A percentile compares a stretch with the other conserved stretches of the same genome.
These are phyloP conservation scores for Cryphonectria radicalis DNA, from an alignment of 2,329 filamentous ascomycete species.

Conservation along the genomic window DNA sequence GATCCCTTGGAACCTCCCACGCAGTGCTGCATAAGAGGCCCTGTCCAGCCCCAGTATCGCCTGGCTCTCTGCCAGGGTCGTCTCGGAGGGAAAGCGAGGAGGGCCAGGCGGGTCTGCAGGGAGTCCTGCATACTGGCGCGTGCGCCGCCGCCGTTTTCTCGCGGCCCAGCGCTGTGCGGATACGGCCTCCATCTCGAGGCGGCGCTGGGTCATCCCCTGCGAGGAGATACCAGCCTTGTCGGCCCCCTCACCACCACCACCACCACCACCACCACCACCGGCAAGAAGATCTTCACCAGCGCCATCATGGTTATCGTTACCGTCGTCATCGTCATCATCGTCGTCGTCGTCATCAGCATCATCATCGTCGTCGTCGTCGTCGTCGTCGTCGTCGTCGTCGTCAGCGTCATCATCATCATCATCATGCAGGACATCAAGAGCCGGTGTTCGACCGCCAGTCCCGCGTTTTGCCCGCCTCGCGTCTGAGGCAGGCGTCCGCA, in stretches of 20 bases:
- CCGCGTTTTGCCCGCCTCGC: conserved; percentile 33
- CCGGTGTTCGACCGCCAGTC: conserved; percentile 47
- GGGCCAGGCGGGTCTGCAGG: conserved; percentile 70
- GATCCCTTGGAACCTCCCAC: conserved; percentile 70
- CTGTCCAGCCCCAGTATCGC: conserved; percentile 68
- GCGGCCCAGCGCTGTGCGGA: conserved; percentile 65
- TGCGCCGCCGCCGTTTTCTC: conserved; percentile 70
- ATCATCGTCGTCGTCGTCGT: conserved; percentile 14
- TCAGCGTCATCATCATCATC: conserved; percentile 20
- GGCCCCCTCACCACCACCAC: neutral
- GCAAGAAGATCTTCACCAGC: neutral
- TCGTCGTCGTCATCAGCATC: neutral
- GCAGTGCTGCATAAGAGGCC: conserved; percentile 64
- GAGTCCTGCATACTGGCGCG: conserved; percentile 68
- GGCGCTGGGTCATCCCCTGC: conserved; percentile 57
- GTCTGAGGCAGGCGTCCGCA: conserved; percentile 58
- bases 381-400: neutral
- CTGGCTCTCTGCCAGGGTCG: conserved; percentile 79
- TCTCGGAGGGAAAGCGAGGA: conserved; percentile 80
- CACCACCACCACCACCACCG: neutral
- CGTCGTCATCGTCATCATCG: conserved; percentile 24
- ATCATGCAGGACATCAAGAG: neutral
- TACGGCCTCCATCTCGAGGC: conserved; percentile 59
- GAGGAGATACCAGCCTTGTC: conserved; percentile 43
- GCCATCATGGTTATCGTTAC: conserved; percentile 11